phyloP scores from a whole-genome alignment of 108 stramenopile genomes.

The Asterionellopsis glacialis region DNA sequence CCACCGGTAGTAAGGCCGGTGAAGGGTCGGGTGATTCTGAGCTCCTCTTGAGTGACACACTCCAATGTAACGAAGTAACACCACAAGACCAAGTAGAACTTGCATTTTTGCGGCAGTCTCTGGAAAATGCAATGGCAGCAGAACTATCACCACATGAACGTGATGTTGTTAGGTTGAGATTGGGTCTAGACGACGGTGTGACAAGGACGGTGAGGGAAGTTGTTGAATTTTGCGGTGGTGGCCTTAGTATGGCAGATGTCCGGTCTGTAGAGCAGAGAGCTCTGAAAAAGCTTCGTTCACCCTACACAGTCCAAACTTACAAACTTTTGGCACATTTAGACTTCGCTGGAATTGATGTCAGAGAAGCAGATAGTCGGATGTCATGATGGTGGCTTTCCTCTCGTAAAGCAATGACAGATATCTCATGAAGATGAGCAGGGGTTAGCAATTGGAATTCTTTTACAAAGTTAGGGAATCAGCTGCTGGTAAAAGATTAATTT shows the following conservation, averaged over 20 bases:
- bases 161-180: slow-evolving; percentile 68
- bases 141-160: slow-evolving; percentile 80
- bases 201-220: slow-evolving; percentile 59
- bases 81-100: slow-evolving; percentile 75
- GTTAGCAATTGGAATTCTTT: too few species aligned
- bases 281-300: slow-evolving; percentile 64
- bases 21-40: slow-evolving; percentile 34
- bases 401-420: too few species aligned
- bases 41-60: slow-evolving; percentile 9
- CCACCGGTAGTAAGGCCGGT: slow-evolving; percentile 46
- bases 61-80: slow-evolving; percentile 28
- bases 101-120: slow-evolving; percentile 63
- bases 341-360: slow-evolving; percentile 35
- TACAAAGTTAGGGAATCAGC: too few species aligned
- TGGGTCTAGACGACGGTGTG: slow-evolving; percentile 77
- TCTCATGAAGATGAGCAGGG: too few species aligned
- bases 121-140: slow-evolving; percentile 79
- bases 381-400: too few species aligned
- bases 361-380: neutral
- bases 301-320: slow-evolving; percentile 51
- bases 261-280: slow-evolving; percentile 53
- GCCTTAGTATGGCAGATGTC: slow-evolving; percentile 42
- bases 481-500: too few species aligned
- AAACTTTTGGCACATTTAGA: slow-evolving; percentile 62
- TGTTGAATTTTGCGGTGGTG: slow-evolving; percentile 51